These are phyloP conservation scores for Trichoderma lentiforme DNA, from an alignment of 2,329 filamentous ascomycete genomes.

Conservation along the genomic window DNA sequence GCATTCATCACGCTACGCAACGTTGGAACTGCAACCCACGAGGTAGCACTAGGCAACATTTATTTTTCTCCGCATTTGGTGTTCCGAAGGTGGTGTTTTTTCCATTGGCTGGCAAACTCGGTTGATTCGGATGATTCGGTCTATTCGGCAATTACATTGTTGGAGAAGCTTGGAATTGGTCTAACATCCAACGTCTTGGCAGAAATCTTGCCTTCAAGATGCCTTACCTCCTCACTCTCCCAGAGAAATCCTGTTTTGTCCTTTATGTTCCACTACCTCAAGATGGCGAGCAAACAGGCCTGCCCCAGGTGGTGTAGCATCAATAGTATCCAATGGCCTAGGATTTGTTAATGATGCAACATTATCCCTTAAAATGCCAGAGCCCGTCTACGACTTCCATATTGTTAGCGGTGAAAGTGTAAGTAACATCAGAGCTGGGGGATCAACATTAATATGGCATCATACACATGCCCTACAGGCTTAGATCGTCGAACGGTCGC, in stretches of 20 bases:
- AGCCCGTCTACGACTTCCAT: neutral
- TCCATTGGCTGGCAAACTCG: neutral
- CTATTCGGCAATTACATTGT: neutral
- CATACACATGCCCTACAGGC: neutral
- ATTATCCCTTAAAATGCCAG: neutral
- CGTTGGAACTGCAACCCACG: slow-evolving; percentile 25
- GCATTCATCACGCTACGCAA: slow-evolving; percentile 24
- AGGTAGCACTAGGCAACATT: neutral
- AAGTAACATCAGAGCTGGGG: neutral
- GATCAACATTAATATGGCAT: neutral
- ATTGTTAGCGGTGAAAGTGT: neutral
- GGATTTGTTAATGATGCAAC: neutral
- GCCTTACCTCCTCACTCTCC: neutral
- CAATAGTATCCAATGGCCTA: neutral
- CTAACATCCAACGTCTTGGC: neutral
- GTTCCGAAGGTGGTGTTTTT: neutral
- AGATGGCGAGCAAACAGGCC: neutral
- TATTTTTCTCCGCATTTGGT: neutral
- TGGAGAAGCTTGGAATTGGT: neutral
- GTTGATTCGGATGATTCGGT: neutral
- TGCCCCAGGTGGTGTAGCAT: neutral
- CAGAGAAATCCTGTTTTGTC: neutral
- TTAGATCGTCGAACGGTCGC: neutral
- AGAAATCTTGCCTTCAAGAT: neutral
- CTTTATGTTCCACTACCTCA: neutral